Base-by-base conservation (phyloP, 768 basidiomycete genomes). In the Lactarius deliciosus region DNA sequence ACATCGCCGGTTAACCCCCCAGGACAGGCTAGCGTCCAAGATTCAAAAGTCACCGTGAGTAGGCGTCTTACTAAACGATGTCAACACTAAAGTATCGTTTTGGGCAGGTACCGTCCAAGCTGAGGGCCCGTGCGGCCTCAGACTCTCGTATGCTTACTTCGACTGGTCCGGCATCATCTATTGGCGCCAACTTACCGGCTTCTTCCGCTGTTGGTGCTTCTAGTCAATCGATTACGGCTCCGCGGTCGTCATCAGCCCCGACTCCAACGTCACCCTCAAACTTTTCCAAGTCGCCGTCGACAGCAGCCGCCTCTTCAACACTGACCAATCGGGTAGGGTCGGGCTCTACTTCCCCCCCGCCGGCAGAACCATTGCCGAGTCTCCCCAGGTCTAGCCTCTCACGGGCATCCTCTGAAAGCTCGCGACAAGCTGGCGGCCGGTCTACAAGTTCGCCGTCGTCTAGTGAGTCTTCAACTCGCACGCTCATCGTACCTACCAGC, bases 101-200 rank as follows among this genome's bases (percentile, higher is more conserved):
- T 16, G 22, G 22, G 54, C 53, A 68, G 65, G 66, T 28, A 50
- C 61, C 60, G 7, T 45, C 60, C 40, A 63, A 61, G 57, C 20
- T 47, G 32, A 66, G 69, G 32, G 69, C 69, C 5, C 69, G 69
- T 34, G 61, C 69, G 25, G 61, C 69, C 13, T 69, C 69, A 13
- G 69, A 69, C 43, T 69, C 69, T n/a, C 69, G 69, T 30, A 64
- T 58, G 4, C 60, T 63, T n/a, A 56, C 54, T 22, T 15, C 47
- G 54, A 53, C 41, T 0, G 57, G 58, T 32, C 43, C 57, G 45
- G 61, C 15, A 3, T 64, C 66, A 60, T 8, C 55, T 5, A 59
- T 45, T 28, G 47, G 40, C 63, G 55, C 67, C 13, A 68, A 38
- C 54, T 32, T 53, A 41, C 20, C 45, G 40, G 66, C 62, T 36